These are phyloP conservation scores for Coemansia furcata DNA, from an alignment of 192 early-diverging fungal genomes.

Conservation along the genomic window DNA sequence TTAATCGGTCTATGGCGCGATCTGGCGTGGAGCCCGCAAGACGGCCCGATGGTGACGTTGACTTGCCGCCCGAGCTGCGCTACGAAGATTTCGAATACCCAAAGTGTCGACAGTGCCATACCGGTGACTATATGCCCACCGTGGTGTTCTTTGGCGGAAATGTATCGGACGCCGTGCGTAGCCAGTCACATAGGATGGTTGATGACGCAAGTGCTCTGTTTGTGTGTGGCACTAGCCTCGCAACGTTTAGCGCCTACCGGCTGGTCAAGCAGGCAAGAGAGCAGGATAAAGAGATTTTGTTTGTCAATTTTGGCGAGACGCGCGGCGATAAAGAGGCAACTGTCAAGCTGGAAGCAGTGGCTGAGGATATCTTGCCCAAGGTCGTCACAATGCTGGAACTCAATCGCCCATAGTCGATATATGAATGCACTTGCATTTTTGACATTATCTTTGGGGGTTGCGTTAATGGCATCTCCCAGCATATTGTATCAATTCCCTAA, in stretches of 20 bases:
- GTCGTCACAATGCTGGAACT: constrained; percentile 12
- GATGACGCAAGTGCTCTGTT: constrained; percentile 62
- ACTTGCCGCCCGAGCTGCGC: constrained; percentile 54
- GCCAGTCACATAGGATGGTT: constrained; percentile 58
- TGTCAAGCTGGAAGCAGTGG: constrained; percentile 26
- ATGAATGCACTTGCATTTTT: background rate
- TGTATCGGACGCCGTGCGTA: constrained; percentile 57
- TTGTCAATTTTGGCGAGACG: constrained; percentile 75
- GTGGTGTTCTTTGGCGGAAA: constrained; percentile 94
- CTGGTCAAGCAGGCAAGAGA: constrained; percentile 66
- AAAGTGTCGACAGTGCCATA: constrained; percentile 61
- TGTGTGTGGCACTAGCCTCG: constrained; percentile 76
- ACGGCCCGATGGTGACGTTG: constrained; percentile 84
- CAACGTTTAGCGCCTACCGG: constrained; percentile 81
- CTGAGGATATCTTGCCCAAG: constrained; percentile 29
- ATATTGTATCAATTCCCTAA: background rate
- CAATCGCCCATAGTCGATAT: background rate
- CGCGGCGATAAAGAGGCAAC: constrained; percentile 61
- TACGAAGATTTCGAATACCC: constrained; percentile 75
- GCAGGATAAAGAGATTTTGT: constrained; percentile 58
- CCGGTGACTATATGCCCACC: constrained; percentile 67
- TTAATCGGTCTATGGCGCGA: constrained; percentile 39
- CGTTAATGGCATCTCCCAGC: background rate
- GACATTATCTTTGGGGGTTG: background rate
- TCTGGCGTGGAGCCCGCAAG: constrained; percentile 53